These are phyloP conservation scores for Phytopythium ostracodes DNA, from an alignment of 352 stramenopile species.

Conservation along the genomic window DNA sequence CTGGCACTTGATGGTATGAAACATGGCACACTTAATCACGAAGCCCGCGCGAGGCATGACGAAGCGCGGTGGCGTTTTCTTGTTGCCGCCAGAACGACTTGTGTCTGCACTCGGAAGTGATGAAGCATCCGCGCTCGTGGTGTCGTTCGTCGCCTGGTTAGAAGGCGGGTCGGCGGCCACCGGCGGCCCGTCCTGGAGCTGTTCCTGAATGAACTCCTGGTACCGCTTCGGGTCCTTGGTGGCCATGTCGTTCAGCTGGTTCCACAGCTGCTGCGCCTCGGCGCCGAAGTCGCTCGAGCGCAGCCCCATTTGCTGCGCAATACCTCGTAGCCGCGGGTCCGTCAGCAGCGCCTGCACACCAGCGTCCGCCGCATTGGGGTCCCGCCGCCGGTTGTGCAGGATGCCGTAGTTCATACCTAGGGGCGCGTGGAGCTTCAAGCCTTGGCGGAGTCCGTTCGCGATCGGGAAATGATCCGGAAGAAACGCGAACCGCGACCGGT, in stretches of 20 bases:
- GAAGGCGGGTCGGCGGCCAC: not conserved
- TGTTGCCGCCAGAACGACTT: not conserved
- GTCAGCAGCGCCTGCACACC: slow-evolving; percentile 35
- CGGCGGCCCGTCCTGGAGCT: slow-evolving; percentile 65
- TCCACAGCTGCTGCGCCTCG: slow-evolving; percentile 67
- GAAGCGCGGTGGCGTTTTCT: slow-evolving; percentile 22
- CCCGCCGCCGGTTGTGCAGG: slow-evolving; percentile 67
- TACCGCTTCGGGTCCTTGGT: slow-evolving; percentile 63
- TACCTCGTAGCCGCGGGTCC: slow-evolving; percentile 65
- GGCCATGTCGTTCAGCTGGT: slow-evolving; percentile 71
- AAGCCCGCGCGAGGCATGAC: slow-evolving; percentile 70
- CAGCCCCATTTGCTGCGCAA: slow-evolving; percentile 83
- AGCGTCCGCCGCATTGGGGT: slow-evolving; percentile 15
- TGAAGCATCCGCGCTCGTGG: too few relatives aligned
- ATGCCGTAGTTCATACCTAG: slow-evolving; percentile 80
- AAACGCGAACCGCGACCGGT: not conserved
- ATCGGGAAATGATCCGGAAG: not conserved
- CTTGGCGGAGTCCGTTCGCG: not conserved
- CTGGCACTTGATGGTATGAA: slow-evolving; percentile 50
- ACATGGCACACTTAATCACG: slow-evolving; percentile 72
- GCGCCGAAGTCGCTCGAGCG: slow-evolving; percentile 57
- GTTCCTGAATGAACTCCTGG: slow-evolving; percentile 77
- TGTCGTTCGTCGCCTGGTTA: slow-evolving; percentile 1
- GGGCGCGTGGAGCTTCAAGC: too few relatives aligned
- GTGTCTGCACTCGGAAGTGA: not conserved